A percentile compares a stretch with the other conserved stretches of the same genome.
phyloP scores from a whole-genome alignment of 768 basidiomycete species.

The Agrocybe pediades region DNA sequence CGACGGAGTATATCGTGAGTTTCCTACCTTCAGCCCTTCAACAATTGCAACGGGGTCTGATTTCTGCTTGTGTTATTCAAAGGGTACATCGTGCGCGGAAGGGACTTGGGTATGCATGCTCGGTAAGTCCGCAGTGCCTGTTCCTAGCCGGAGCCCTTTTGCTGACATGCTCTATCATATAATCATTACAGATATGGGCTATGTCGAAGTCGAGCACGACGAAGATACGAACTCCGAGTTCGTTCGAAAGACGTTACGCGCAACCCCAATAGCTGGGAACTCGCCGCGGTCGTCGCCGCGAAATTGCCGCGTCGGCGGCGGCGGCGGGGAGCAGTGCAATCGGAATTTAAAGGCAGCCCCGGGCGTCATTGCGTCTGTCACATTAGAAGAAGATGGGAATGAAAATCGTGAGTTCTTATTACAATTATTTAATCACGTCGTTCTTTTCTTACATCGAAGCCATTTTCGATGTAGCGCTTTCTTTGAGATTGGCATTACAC shows the following conservation, averaged over 20 bases:
- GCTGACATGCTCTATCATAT: not conserved
- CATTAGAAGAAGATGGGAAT: not conserved
- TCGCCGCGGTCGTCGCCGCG: no score
- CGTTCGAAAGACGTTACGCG: not conserved
- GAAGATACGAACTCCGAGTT: not conserved
- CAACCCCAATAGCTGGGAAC: not conserved
- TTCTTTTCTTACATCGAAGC: no score
- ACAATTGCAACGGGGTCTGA: not conserved
- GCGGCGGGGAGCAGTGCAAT: no score
- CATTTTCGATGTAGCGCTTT: not conserved
- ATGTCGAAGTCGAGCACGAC: not conserved
- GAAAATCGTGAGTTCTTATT: not conserved
- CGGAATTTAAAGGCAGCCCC: not conserved
- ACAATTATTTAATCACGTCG: not conserved
- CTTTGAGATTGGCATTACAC: conserved; percentile 9
- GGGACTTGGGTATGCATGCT: conserved; percentile 31
- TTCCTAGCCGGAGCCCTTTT: not conserved
- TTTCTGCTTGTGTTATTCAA: not conserved
- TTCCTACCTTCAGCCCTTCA: not conserved
- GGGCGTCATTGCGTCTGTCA: not conserved
- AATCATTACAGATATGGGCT: conserved; percentile 3
- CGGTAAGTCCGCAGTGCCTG: conserved; percentile 18
- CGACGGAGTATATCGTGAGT: conserved; percentile 3
- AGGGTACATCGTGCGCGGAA: conserved; percentile 21
- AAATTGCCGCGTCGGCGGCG: no score